phyloP scores from a whole-genome alignment of 2,329 filamentous ascomycete species.

The Epichloe baconii region DNA sequence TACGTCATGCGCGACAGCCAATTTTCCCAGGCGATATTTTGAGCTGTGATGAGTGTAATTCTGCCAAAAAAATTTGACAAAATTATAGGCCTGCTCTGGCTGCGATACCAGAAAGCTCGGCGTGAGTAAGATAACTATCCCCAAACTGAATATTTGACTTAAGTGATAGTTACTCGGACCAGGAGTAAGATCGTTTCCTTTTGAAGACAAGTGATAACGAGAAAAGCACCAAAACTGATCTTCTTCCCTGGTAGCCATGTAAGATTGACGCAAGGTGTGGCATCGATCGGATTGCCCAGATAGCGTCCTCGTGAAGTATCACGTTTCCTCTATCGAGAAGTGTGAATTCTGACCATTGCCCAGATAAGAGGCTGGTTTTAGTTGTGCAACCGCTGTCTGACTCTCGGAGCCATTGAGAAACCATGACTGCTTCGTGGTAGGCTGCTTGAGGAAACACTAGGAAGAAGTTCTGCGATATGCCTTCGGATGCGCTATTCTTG shows the following conservation, averaged over 20 bases:
- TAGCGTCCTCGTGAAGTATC: slow-evolving; percentile 32
- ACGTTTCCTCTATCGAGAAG: slow-evolving; percentile 18
- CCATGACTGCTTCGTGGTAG: slow-evolving; percentile 20
- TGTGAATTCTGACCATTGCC: slow-evolving; percentile 35
- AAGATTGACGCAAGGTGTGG: slow-evolving; percentile 24
- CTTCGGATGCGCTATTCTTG: slow-evolving; percentile 5
- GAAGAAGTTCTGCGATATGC: slow-evolving; percentile 25
- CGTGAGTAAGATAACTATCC: slow-evolving; percentile 24
- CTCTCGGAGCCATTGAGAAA: slow-evolving; percentile 31
- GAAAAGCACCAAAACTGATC: slow-evolving; percentile 26
- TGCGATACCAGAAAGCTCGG: slow-evolving; percentile 29
- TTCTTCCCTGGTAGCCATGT: slow-evolving; percentile 9
- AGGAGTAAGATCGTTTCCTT: background rate
- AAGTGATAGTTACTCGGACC: slow-evolving; percentile 14
- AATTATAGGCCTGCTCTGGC: slow-evolving; percentile 19
- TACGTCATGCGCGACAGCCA: slow-evolving; percentile 19
- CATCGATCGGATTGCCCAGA: slow-evolving; percentile 25
- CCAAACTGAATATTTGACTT: slow-evolving; percentile 17
- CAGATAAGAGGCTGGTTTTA: slow-evolving; percentile 25
- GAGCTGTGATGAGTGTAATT: slow-evolving; percentile 8
- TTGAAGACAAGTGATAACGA: slow-evolving; percentile 1
- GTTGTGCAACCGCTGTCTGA: slow-evolving; percentile 28
- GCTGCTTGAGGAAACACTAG: slow-evolving; percentile 33
- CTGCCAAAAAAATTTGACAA: slow-evolving; percentile 24
- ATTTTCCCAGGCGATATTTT: slow-evolving; percentile 9